Conservation (phyloP, 2,329 filamentous ascomycete genomes). For the Claviceps sp. region DNA sequence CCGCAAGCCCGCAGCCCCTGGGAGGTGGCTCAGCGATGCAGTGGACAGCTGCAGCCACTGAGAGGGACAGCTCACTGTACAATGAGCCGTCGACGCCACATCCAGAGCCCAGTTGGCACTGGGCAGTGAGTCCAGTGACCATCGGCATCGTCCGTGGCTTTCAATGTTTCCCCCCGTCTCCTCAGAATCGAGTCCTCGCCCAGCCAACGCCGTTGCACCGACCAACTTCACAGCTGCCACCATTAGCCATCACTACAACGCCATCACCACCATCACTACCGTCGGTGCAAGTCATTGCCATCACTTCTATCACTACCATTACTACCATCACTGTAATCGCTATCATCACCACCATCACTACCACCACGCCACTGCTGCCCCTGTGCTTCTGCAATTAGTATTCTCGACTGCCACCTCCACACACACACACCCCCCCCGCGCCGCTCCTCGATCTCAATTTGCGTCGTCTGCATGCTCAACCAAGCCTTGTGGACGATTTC, state of each 20-base stretch:
- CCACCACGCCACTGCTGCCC: not conserved
- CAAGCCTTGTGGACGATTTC: not conserved
- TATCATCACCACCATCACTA: not conserved
- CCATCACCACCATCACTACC: not conserved
- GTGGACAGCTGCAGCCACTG: no score
- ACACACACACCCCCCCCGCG: not conserved
- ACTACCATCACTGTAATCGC: not conserved
- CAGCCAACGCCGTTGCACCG: conserved; percentile 4
- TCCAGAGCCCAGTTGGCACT: not conserved
- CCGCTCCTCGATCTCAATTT: not conserved
- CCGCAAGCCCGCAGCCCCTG: no score
- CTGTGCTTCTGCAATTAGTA: conserved; percentile 1
- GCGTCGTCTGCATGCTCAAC: not conserved
- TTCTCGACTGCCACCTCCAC: not conserved
- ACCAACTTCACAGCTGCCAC: not conserved
- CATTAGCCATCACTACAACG: not conserved
- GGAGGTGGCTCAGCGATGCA: no score
- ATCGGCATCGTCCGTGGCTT: not conserved
- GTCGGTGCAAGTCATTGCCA: not conserved
- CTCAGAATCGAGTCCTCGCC: not conserved
- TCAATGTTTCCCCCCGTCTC: not conserved
- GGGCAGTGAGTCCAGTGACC: no score
- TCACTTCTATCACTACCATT: not conserved
- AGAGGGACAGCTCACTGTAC: no score
- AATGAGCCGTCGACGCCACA: not conserved